Evolutionary conservation across 2,329 filamentous ascomycete genomes (phyloP), one percentile per base, ranked within the genome.

Genomic region (Beauveria sp.): DNA sequence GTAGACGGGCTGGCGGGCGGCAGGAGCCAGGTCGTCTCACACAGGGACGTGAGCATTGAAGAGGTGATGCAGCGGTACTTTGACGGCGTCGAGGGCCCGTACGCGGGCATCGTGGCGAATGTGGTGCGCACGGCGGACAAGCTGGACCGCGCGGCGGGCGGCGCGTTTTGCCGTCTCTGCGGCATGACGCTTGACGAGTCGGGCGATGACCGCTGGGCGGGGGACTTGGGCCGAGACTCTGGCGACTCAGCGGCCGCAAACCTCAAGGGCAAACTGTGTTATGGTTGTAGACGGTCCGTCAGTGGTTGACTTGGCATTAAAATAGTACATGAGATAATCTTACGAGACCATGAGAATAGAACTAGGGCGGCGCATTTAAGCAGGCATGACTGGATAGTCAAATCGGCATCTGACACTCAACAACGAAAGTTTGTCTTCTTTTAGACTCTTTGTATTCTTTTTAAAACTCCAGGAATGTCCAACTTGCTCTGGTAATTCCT

Each of bases 91-190:
- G 93, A 96, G 71, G 84, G 86, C 66, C 89, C 88, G 63, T 97
- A 96, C 70, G 90, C 93, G 3, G 91, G 90, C 61, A 91, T 98
- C 61, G 93, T 99, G 66, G 89, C 93, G 38, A 99, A 99, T 72
- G 95, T 99, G 10, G 93, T 97, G 5, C 86, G 91, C 65, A 99
- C 93, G 40, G 88, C 90, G n/a, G 88, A 86, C 57, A 96, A 96
- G 75, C 80, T 98, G 46, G 79, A 86, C 51, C 76, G 84, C 28
- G 71, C 77, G 0, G 50, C 34, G 14, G 72, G 71, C 8, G 70
- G 68, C n/a, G 68, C 61, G 5, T 69, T 69, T 34, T 96, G 91
- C 69, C 80, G 82, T 40, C 72, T 93, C 9, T 96, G 91, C 72
- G 83, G 84, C 55, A 84, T 89, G 74, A 83, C 84, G 40, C 77